phyloP scores from a whole-genome alignment of 2,329 filamentous ascomycete species.

The Apiospora malaysiana region DNA sequence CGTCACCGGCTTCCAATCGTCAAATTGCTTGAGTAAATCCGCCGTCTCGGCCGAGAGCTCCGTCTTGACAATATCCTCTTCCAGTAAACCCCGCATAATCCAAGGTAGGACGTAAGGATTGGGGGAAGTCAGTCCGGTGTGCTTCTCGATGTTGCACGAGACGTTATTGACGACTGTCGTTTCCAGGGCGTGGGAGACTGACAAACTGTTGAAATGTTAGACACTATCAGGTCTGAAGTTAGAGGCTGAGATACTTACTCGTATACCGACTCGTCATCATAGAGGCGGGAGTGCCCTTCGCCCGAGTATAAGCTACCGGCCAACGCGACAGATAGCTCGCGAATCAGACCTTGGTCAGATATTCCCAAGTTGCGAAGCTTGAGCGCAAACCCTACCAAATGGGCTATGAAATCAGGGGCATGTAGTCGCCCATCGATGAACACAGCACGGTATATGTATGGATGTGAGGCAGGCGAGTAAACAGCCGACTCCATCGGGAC shows the following conservation, averaged over 20 bases:
- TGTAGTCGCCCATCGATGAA: constrained; percentile 94
- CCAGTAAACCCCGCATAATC: constrained; percentile 91
- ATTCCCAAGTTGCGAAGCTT: constrained; percentile 94
- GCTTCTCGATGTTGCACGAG: constrained; percentile 57
- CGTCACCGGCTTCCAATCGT: constrained; percentile 88
- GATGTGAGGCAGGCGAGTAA: constrained; percentile 84
- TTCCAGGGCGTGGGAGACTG: constrained; percentile 75
- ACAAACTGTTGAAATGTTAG: constrained; percentile 52
- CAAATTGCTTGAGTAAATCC: constrained; percentile 84
- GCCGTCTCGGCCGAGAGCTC: constrained; percentile 79
- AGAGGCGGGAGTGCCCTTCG: constrained; percentile 91
- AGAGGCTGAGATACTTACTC: constrained; percentile 55
- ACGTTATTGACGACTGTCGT: constrained; percentile 62
- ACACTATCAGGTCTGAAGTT: not conserved
- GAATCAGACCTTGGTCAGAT: constrained; percentile 89
- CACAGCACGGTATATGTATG: constrained; percentile 93
- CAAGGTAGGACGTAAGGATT: constrained; percentile 95
- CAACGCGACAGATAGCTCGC: constrained; percentile 85
- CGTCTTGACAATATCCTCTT: constrained; percentile 88
- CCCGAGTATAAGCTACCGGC: constrained; percentile 91
- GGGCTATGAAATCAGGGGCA: constrained; percentile 90
- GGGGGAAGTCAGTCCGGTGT: constrained; percentile 56
- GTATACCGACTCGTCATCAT: constrained; percentile 88
- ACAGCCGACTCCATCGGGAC: constrained; percentile 94
- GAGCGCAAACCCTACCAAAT: constrained; percentile 89